A percentile compares a stretch with the other conserved stretches of the same genome.
Conservation (phyloP, 1,284 basidiomycete species). For the Rhodotorula sp. region DNA sequence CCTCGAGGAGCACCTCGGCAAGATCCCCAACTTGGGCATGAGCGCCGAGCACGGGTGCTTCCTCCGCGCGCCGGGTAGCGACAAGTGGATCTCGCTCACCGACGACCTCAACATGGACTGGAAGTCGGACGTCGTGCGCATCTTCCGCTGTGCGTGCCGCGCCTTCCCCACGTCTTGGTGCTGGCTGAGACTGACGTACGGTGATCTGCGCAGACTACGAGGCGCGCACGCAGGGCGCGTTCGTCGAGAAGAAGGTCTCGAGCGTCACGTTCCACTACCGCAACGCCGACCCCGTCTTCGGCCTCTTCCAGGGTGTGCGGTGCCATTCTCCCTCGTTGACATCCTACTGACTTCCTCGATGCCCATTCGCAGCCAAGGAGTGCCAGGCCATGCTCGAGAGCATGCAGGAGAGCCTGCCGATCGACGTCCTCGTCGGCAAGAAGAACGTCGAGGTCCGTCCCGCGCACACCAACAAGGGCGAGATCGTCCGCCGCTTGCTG, state of each 20-base stretch:
- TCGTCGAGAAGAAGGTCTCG: constrained; percentile 95
- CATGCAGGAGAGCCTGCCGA: constrained; percentile 54
- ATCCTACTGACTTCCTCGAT: not conserved
- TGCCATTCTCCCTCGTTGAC: no score
- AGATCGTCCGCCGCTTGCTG: constrained; percentile 91
- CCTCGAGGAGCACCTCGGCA: constrained; percentile 86
- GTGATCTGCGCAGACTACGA: constrained; percentile 43
- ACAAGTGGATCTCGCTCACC: constrained; percentile 84
- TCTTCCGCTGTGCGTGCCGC: constrained; percentile 67
- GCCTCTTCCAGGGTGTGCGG: constrained; percentile 52
- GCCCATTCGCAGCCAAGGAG: constrained; percentile 62
- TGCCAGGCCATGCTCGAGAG: constrained; percentile 95
- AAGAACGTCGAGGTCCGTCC: constrained; percentile 98
- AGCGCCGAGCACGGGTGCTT: constrained; percentile 96
- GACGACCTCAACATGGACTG: constrained; percentile 92
- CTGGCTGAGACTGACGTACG: not conserved
- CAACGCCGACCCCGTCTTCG: constrained; percentile 90
- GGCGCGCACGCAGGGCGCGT: constrained; percentile 80
- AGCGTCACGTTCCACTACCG: constrained; percentile 99
- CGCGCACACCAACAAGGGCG: constrained; percentile 86
- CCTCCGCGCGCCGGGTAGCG: constrained; percentile 69
- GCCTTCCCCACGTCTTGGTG: not conserved
- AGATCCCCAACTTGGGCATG: constrained; percentile 80
- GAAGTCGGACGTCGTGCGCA: constrained; percentile 93
- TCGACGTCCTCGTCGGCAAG: constrained; percentile 66